phyloP scores from a whole-genome alignment of 2,329 filamentous ascomycete genomes.

The Fusarium denticulatum region DNA sequence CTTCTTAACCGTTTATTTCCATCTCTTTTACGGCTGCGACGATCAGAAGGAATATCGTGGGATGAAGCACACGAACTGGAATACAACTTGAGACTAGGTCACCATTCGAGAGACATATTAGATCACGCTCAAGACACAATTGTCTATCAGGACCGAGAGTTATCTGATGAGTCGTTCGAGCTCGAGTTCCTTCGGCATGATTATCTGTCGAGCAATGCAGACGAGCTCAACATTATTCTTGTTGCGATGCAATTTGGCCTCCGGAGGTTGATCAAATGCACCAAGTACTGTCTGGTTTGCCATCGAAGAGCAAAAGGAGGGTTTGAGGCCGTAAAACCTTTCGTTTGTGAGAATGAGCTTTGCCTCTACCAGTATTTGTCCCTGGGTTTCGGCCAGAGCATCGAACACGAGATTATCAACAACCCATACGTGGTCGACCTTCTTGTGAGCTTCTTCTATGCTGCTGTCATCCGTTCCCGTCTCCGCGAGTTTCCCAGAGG shows the following conservation, averaged over 20 bases:
- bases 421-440: constrained; percentile 88
- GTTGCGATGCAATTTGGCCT: constrained; percentile 79
- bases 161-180: constrained; percentile 10
- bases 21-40: constrained; percentile 68
- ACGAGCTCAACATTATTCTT: constrained; percentile 61
- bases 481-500: constrained; percentile 58
- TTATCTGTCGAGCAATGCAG: constrained; percentile 43
- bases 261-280: constrained; percentile 81
- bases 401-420: constrained; percentile 83
- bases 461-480: constrained; percentile 55
- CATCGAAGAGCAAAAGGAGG: constrained; percentile 72
- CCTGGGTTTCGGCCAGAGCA: constrained; percentile 83
- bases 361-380: constrained; percentile 91
- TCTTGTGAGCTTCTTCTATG: constrained; percentile 83
- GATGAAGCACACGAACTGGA: constrained; percentile 47
- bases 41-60: constrained; percentile 68
- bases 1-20: constrained; percentile 71
- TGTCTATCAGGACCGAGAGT: background rate
- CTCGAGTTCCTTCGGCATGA: constrained; percentile 43
- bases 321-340: constrained; percentile 78
- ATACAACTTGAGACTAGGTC: constrained; percentile 12
- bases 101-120: background rate
- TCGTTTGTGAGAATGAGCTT: constrained; percentile 78
- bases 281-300: constrained; percentile 88
- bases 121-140: background rate